Conservation (phyloP, 2,329 filamentous ascomycete genomes). For the Alternaria arborescens region DNA sequence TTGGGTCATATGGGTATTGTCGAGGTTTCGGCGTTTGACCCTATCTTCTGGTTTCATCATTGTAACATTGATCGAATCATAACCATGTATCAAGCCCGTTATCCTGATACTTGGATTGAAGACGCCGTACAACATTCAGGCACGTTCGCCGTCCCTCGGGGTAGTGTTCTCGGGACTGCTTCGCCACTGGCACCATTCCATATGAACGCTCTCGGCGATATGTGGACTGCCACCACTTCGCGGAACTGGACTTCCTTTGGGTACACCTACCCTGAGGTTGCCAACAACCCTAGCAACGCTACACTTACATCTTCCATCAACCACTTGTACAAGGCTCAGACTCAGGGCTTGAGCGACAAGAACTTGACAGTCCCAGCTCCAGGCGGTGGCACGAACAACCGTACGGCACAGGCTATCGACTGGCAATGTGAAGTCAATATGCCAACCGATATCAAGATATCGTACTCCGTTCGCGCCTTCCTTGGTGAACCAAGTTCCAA, state of each 20-base stretch:
- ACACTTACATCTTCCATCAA: conserved; percentile 40
- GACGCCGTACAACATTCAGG: conserved; percentile 30
- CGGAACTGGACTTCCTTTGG: conserved; percentile 45
- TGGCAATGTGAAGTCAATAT: conserved; percentile 44
- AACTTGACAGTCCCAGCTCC: conserved; percentile 22
- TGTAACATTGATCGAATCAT: conserved; percentile 40
- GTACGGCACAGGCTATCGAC: conserved; percentile 33
- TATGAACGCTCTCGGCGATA: conserved; percentile 43
- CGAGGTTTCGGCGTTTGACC: conserved; percentile 44
- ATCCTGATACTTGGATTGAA: conserved; percentile 46
- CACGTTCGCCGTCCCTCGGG: conserved; percentile 32
- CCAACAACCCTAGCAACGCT: conserved; percentile 35
- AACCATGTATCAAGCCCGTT: conserved; percentile 39
- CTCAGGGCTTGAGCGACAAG: conserved; percentile 35
- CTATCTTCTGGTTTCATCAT: conserved; percentile 47
- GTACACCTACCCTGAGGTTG: conserved; percentile 46
- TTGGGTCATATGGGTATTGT: conserved; percentile 55
- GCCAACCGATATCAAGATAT: conserved; percentile 43
- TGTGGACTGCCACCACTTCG: conserved; percentile 39
- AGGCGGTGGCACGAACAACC: conserved; percentile 9
- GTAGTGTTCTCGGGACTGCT: conserved; percentile 29
- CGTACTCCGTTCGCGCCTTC: conserved; percentile 45
- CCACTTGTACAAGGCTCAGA: conserved; percentile 37
- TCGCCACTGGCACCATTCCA: conserved; percentile 42
- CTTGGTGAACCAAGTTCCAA: conserved; percentile 36